Percentiles rank a stretch among this genome's conserved stretches.
Evolutionary conservation across 345 rosid genomes (phyloP).

Genomic region (Brassica cretica): DNA sequence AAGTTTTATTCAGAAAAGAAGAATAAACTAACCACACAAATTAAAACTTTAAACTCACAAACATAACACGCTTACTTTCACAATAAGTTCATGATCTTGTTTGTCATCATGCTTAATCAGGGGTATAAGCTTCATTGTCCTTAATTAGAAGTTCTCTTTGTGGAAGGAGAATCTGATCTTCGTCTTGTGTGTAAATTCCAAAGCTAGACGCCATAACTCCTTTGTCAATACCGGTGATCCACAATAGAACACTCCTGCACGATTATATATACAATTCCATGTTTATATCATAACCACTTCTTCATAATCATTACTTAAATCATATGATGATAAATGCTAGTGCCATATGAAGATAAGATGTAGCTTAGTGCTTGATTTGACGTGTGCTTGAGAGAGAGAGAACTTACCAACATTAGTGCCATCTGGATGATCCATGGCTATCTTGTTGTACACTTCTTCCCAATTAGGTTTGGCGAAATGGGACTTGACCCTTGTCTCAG

Average conservation of each 20-base stretch:
- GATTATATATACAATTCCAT: not conserved
- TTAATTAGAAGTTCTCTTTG: conserved; percentile 63
- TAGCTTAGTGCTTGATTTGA: not conserved
- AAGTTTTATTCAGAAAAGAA: not conserved
- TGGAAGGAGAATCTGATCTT: conserved; percentile 70
- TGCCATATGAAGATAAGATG: not conserved
- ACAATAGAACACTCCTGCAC: conserved; percentile 80
- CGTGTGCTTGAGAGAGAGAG: not conserved
- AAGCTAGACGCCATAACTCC: conserved; percentile 58
- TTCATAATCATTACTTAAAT: not conserved
- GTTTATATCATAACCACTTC: not conserved
- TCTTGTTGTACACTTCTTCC: conserved; percentile 57
- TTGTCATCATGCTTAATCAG: conserved; percentile 1
- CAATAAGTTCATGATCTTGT: not conserved
- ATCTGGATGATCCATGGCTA: conserved; percentile 54
- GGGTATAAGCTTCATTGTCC: conserved; percentile 7
- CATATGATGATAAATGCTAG: not conserved
- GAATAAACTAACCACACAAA: not conserved
- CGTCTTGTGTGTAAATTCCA: conserved; percentile 70
- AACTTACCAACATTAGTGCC: conserved; percentile 60
- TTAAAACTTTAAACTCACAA: not conserved
- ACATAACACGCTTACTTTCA: not conserved
- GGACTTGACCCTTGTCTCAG: conserved; percentile 68
- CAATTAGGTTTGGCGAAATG: conserved; percentile 77
- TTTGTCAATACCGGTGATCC: conserved; percentile 59